Evolutionary conservation across 495 filamentous ascomycete genomes (phyloP).

Genomic region (Aspergillus egyptiacus): DNA sequence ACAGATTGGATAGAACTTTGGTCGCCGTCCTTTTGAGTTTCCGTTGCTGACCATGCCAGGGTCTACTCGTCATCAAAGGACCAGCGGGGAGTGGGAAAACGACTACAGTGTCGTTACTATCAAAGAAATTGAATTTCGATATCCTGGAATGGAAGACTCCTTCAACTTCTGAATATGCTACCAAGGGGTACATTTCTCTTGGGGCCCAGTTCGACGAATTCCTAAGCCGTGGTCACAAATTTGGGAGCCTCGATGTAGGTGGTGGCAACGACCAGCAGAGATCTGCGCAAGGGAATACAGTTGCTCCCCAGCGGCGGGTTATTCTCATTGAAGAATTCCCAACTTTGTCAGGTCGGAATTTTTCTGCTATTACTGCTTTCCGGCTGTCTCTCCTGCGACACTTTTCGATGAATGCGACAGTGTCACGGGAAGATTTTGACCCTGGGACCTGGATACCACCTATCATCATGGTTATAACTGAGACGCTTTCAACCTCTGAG

Average conservation of each 20-base stretch:
- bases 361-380: conserved; percentile 64
- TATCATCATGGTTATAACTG: conserved; percentile 83
- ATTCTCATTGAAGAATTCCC: conserved; percentile 95
- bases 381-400: conserved; percentile 67
- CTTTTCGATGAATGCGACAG: conserved; percentile 49
- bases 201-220: conserved; percentile 87
- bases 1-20: neutral
- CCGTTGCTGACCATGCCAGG: conserved; percentile 37
- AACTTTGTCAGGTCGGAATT: conserved; percentile 65
- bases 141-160: conserved; percentile 92
- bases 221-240: conserved; percentile 68
- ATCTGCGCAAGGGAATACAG: neutral
- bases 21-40: neutral
- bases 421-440: conserved; percentile 31
- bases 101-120: conserved; percentile 70
- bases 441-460: conserved; percentile 49
- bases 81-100: conserved; percentile 94
- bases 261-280: neutral
- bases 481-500: conserved; percentile 70
- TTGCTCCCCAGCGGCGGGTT: conserved; percentile 42
- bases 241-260: conserved; percentile 63
- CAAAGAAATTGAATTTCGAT: conserved; percentile 62
- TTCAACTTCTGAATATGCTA: conserved; percentile 46
- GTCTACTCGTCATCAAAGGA: conserved; percentile 78
- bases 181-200: conserved; percentile 57